phyloP scores from a whole-genome alignment of 208 protist genomes.

The Trypanosomatidae sp. region DNA sequence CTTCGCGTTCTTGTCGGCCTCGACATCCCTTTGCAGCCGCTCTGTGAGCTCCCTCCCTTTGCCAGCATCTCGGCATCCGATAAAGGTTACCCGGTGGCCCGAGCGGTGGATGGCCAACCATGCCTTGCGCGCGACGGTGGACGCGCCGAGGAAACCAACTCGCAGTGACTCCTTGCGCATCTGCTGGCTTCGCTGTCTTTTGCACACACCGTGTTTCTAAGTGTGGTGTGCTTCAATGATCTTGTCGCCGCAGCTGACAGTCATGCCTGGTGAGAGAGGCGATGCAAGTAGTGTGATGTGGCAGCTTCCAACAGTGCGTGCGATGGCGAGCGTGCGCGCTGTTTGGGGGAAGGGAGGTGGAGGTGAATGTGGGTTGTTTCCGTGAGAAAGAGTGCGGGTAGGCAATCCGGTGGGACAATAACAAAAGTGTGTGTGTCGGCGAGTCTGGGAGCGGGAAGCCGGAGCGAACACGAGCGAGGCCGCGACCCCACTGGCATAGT shows the following conservation, averaged over 20 bases:
- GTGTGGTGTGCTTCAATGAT: background rate
- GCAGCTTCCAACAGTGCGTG: background rate
- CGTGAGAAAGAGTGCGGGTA: background rate
- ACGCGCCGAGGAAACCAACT: conserved; percentile 53
- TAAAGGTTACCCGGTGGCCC: conserved; percentile 35
- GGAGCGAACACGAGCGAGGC: background rate
- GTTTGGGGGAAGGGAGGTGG: background rate
- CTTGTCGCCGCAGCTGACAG: background rate
- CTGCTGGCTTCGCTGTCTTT: background rate
- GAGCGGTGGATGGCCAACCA: conserved; percentile 46
- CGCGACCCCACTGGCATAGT: background rate
- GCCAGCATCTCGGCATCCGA: conserved; percentile 45
- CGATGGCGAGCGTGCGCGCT: background rate
- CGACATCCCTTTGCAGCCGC: conserved; percentile 20
- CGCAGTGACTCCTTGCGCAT: conserved; percentile 34
- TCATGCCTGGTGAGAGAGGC: background rate
- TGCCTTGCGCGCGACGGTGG: conserved; percentile 34
- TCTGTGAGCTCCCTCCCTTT: conserved; percentile 28
- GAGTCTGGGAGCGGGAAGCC: background rate
- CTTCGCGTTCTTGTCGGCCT: conserved; percentile 1
- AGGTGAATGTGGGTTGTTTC: background rate
- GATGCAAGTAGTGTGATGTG: background rate
- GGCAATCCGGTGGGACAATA: background rate
- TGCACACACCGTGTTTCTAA: background rate
- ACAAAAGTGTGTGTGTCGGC: too few relatives aligned